These are phyloP conservation scores for Tetraselmis striata DNA, from an alignment of 139 green algal species.

Conservation along the genomic window DNA sequence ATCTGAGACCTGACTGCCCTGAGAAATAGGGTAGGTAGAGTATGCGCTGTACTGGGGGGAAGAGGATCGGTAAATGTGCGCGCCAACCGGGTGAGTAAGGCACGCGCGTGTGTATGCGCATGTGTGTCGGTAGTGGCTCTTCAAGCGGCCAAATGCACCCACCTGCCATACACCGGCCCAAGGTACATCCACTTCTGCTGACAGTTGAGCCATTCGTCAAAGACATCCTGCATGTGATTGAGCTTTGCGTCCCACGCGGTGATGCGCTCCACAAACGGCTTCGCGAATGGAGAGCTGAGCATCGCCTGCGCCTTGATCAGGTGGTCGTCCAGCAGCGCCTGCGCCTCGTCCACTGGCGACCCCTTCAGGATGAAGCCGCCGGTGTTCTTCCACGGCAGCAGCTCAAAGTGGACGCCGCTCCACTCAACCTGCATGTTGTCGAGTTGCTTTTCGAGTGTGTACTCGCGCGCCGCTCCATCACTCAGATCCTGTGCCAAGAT, in stretches of 20 bases:
- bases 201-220: conserved; percentile 35
- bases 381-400: conserved; percentile 43
- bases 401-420: conserved; percentile 36
- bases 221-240: conserved; percentile 45
- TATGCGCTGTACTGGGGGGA: too few species aligned
- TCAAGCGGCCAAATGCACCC: too few species aligned
- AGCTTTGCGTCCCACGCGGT: conserved; percentile 57
- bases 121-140: too few species aligned
- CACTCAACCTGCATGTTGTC: conserved; percentile 53
- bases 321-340: conserved; percentile 59
- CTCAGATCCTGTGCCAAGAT: conserved; percentile 32
- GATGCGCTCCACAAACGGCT: conserved; percentile 51
- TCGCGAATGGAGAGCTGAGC: conserved; percentile 41
- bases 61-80: too few species aligned
- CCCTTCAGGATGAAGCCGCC: conserved; percentile 50
- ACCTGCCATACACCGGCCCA: conserved; percentile 40
- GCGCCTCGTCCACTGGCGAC: conserved; percentile 43
- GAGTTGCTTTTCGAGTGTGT: conserved; percentile 42
- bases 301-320: conserved; percentile 56
- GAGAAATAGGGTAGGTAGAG: too few species aligned
- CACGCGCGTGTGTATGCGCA: too few species aligned
- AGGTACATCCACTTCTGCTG: conserved; percentile 55
- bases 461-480: conserved; percentile 39
- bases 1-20: too few species aligned
- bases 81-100: too few species aligned